A percentile compares a stretch with the other conserved stretches of the same genome.
phyloP scores from a whole-genome alignment of 2,329 filamentous ascomycete species.

The Curvularia eragrostidis region DNA sequence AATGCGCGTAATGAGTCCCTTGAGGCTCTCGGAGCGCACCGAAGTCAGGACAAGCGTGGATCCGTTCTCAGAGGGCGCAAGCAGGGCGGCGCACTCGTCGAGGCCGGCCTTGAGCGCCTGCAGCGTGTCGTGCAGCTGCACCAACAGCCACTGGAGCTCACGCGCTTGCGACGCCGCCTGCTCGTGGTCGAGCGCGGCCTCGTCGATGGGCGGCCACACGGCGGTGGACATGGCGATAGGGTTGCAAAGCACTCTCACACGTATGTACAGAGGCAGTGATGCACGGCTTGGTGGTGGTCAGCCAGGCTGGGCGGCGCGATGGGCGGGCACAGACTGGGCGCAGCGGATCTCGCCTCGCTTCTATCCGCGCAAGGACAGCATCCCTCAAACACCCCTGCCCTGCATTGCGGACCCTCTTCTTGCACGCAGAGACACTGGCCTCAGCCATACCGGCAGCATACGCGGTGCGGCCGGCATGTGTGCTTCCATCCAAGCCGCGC shows the following conservation, averaged over 20 bases:
- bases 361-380: constrained; percentile 16
- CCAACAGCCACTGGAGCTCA: constrained; percentile 70
- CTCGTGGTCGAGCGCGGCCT: constrained; percentile 58
- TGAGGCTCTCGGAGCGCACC: constrained; percentile 84
- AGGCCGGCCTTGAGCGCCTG: constrained; percentile 72
- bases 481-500: constrained; percentile 12
- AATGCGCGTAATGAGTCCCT: constrained; percentile 88
- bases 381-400: constrained; percentile 12
- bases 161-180: constrained; percentile 61
- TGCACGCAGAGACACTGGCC: not conserved
- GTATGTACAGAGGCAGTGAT: not conserved
- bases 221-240: constrained; percentile 62
- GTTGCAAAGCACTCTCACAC: constrained; percentile 3
- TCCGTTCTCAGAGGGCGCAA: constrained; percentile 83
- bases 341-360: constrained; percentile 26
- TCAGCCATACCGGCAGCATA: not conserved
- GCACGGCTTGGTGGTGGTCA: constrained; percentile 6
- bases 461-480: not conserved
- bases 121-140: constrained; percentile 66
- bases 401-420: not conserved
- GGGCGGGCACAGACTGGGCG: constrained; percentile 6
- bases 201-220: constrained; percentile 65
- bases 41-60: constrained; percentile 91
- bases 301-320: constrained; percentile 7
- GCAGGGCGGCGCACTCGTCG: constrained; percentile 85